Conservation (phyloP, 805 yeast genomes). For the Suhomyces sp. region DNA sequence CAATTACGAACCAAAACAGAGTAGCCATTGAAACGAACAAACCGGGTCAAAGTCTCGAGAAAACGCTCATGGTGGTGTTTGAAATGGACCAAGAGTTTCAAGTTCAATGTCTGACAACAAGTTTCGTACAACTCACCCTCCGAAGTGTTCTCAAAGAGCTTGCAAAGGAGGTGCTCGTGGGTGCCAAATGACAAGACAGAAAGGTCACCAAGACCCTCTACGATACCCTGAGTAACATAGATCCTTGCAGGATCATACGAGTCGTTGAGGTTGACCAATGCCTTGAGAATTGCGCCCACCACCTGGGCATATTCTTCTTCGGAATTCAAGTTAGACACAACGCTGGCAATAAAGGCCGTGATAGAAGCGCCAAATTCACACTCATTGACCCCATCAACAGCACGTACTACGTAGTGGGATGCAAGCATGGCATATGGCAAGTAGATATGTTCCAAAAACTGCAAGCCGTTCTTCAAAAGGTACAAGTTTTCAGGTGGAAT, state of each 20-base stretch:
- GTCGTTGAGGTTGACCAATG: constrained; percentile 46
- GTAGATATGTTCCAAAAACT: constrained; percentile 46
- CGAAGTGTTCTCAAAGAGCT: constrained; percentile 32
- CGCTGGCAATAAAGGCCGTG: constrained; percentile 41
- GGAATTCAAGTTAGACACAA: constrained; percentile 27
- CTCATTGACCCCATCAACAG: constrained; percentile 21
- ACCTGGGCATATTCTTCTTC: constrained; percentile 25
- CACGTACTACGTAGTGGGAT: constrained; percentile 50
- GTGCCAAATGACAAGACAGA: constrained; percentile 23
- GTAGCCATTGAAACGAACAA: constrained; percentile 41
- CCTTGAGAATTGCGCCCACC: constrained; percentile 32
- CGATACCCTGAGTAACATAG: constrained; percentile 55
- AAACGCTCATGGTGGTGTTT: constrained; percentile 23
- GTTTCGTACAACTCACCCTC: constrained; percentile 56
- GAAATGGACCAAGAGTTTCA: constrained; percentile 44
- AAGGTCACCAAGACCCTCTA: constrained; percentile 44
- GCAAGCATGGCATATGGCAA: constrained; percentile 66
- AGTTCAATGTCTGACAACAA: constrained; percentile 49
- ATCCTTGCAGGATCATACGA: constrained; percentile 71
- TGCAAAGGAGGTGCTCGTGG: constrained; percentile 23
- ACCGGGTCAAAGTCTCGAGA: constrained; percentile 27
- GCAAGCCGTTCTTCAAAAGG: constrained; percentile 33
- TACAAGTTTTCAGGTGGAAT: constrained; percentile 46
- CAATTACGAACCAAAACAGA: constrained; percentile 19
- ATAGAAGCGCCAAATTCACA: constrained; percentile 63